Evolutionary conservation across 2,329 filamentous ascomycete species (phyloP), one percentile per base, ranked within the genome.

Genomic region (Diaporthe citrichinensis): DNA sequence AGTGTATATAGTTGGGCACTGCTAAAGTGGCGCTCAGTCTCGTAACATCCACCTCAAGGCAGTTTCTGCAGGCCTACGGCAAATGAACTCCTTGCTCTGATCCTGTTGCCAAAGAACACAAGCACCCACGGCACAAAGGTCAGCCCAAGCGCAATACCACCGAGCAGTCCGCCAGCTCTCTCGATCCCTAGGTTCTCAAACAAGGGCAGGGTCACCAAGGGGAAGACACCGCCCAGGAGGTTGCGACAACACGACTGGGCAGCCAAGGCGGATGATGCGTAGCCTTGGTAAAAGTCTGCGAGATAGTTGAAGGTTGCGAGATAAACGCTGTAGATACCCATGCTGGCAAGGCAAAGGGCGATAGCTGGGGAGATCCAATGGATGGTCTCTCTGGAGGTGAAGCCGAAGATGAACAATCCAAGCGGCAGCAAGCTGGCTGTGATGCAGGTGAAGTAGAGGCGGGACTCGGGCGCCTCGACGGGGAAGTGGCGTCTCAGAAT

Each of bases 241-340:
- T 98, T 98, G 15, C 96, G 91, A 80, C 94, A 96, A 82, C 94
- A 97, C 23, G 91, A 94, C 85, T 98, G 95, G 0, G 95, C 95
- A 0, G 96, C 96, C 8, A 98, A 86, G 0, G 96, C 95, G 0
- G 94, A 97, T 53, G 93, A 95, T 0, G 96, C 95, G 80, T 96
- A 98, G 3, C 90, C 88, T 81, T 95, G 93, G 83, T 98, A 98
- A 1, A 93, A 93, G 81, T 98, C 96, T 28, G 95, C 95, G 1
- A 98, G 88, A 79, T 98, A 98, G 82, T 98, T 98, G 86, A 98
- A 98, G 0, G 95, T 94, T 3, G 95, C 93, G 1, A 98, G 89
- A 81, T 97, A 97, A 49, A 98, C 92, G 55, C 91, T 93, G 83
- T 95, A 96, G 78, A 98, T 97, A 39, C 96, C 93, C 87, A 96